Evolutionary conservation across 164 flowering plant species (phyloP).

Genomic region (Liquidambar formosana): DNA sequence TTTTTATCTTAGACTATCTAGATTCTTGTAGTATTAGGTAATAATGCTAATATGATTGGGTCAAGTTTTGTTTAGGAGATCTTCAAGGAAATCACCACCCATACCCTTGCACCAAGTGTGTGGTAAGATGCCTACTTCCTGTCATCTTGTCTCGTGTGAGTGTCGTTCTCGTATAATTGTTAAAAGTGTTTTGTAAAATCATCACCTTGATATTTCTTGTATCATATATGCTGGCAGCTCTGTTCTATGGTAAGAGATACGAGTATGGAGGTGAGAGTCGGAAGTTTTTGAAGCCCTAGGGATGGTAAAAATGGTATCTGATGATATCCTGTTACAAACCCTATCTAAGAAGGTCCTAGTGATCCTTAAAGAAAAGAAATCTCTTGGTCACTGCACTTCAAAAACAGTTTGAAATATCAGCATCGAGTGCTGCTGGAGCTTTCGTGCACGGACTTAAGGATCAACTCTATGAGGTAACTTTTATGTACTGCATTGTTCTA

Average conservation of each 20-base stretch:
- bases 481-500: neutral
- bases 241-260: slow-evolving; percentile 82
- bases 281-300: slow-evolving; percentile 74
- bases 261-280: slow-evolving; percentile 65
- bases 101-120: neutral
- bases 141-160: slow-evolving; percentile 1
- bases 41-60: slow-evolving; percentile 1
- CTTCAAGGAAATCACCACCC: slow-evolving; percentile 9
- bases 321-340: slow-evolving; percentile 61
- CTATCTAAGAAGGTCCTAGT: slow-evolving; percentile 61
- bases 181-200: neutral
- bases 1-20: slow-evolving; percentile 1
- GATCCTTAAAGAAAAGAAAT: slow-evolving; percentile 37
- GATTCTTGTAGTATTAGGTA: neutral
- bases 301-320: slow-evolving; percentile 55
- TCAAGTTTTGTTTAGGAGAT: slow-evolving; percentile 7
- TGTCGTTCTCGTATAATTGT: neutral
- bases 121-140: neutral
- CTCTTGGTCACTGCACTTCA: slow-evolving; percentile 18
- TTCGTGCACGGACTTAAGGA: slow-evolving; percentile 93
- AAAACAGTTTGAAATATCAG: slow-evolving; percentile 29
- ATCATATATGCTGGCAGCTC: slow-evolving; percentile 47
- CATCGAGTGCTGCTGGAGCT: slow-evolving; percentile 69
- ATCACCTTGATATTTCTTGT: neutral
- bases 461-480: slow-evolving; percentile 72